Evolutionary conservation across 116 monocot genomes (phyloP), one percentile per base, ranked within the genome.

Genomic region (Dioscorea cayenensis): DNA sequence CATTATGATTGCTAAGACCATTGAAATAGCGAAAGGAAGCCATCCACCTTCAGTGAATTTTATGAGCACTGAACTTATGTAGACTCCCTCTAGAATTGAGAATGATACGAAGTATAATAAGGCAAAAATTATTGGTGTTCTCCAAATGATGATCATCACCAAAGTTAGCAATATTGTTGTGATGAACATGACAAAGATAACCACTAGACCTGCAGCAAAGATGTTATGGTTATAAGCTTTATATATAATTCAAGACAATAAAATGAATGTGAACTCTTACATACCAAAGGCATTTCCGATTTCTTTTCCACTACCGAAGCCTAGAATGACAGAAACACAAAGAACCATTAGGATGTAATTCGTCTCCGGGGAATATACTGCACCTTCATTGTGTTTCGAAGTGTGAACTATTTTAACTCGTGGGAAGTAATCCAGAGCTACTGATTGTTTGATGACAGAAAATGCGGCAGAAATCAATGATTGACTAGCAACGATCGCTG

Each of bases 21-120:
- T 63, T 16, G 92, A 92, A 49, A 92, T 81, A 1, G 79, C 81
- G 51, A 85, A 92, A 18, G 92, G 85, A 36, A 92, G 27, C 92
- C 92, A 92, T 11, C 92, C 88, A 16, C 92, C 92, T 77, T 92
- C 79, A 0, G 73, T 67, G 67, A 92, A 74, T 63, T 92, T 92
- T 36, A 78, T 81, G 59, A 83, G 67, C 32, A 88, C 83, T 28
- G 92, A 85, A 65, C 81, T 88, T 0, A 84, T 75, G 63, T 92
- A 88, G 2, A 70, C 70, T 1, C 81, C 88, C 77, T 92, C 92
- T 9, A 92, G 43, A 51, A 79, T 73, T 38, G 75, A 75, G 68
- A 92, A 92, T 10, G 43, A 51, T 35, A 75, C 19, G 18, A 85
- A 87, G 73, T 81, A 88, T 2, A 88, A 19, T 12, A 49, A 77